Evolutionary conservation across 2,329 filamentous ascomycete species (phyloP), one percentile per base, ranked within the genome.

Genomic region (Aspergillus unguis): DNA sequence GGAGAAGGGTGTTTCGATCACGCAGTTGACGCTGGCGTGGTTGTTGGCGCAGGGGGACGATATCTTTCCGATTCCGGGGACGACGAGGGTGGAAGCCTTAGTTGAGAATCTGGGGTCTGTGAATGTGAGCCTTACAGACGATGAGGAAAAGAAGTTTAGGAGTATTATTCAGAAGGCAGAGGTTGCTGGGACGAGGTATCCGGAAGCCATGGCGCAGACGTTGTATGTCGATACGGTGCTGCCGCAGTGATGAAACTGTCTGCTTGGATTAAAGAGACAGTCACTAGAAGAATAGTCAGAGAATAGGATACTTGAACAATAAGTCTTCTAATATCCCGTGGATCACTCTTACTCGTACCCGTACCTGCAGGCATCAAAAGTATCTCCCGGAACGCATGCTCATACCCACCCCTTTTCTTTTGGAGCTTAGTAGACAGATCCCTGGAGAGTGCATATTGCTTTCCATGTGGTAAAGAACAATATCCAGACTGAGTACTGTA

Each of bases 21-120:
- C 75, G 2, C 79, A 88, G 63, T 62, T 88, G 50, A 79, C 81
- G 1, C 70, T 87, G 32, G 84, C 84, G 0, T 88, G 85, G 85
- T 58, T 87, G 46, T 61, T 85, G 57, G 77, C 77, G 7, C 83
- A 87, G 61, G 81, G 81, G 0, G 74, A 79, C 2, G 80, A 85
- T 58, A 73, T 87, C 45, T 78, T 84, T 60, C 81, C 85, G 0
- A 87, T 81, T 52, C 80, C 80, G 0, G 80, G 80, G 6, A 81
- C 79, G 0, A 81, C 78, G 53, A 74, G 72, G 25, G 58, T 76
- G 11, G 66, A 71, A 25, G 71, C 76, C 37, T 53, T 80, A 38
- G 70, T 77, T 35, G 75, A 78, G 66, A 80, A 79, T 52, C 23
- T 67, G 42, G 58, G 49, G 5, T 60, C 56, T 28, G 7, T 60